Base-by-base conservation (phyloP, 306 rosid species). In the Castanea sativa region DNA sequence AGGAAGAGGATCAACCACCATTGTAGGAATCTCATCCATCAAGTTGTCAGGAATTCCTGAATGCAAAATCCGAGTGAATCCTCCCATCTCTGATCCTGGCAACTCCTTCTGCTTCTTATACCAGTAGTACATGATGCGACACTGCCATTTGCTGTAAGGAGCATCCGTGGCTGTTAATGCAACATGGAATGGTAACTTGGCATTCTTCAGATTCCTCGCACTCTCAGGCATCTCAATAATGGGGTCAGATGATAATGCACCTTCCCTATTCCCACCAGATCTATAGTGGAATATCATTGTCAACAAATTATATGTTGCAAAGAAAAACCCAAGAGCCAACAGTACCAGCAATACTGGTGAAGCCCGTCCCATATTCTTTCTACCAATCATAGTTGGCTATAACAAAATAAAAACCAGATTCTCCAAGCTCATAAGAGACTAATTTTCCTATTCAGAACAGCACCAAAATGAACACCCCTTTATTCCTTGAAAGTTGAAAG, bases 1-100 rank as follows among this genome's bases (percentile, higher is more conserved):
- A 6, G 99, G 97, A 81, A 96, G 97, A 71, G 99, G 98, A 90
- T 96, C 89, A 55, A 96, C 99, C 70, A 96, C 94, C 69, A 88
- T 77, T 45, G 99, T 93, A 53, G 99, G 98, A 86, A 96, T 96
- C 86, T 96, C 99, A 80, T 91, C 92, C 98, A 96, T 96, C 90
- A 96, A 86, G 89, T 89, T 96, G 81, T 96, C 98, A 10, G 98
- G 81, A 0, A 65, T 86, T 82, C 99, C 99, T 0, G 99, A 96
- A 83, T 96, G 98, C 79, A 96, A 89, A 87, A 93, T 88, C 75
- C 99, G 83, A 63, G 99, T 93, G 83, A 96, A 91, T 29, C 98
- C 99, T 75, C 99, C 99, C 98, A 96, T 90, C 78, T 93, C 96
- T 4, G 98, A 96, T 14, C 90, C 96, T 49, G 96, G 97, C 83